Evolutionary conservation across 805 yeast species (phyloP), one percentile per base, ranked within the genome.

Genomic region (Starmerella apicola): DNA sequence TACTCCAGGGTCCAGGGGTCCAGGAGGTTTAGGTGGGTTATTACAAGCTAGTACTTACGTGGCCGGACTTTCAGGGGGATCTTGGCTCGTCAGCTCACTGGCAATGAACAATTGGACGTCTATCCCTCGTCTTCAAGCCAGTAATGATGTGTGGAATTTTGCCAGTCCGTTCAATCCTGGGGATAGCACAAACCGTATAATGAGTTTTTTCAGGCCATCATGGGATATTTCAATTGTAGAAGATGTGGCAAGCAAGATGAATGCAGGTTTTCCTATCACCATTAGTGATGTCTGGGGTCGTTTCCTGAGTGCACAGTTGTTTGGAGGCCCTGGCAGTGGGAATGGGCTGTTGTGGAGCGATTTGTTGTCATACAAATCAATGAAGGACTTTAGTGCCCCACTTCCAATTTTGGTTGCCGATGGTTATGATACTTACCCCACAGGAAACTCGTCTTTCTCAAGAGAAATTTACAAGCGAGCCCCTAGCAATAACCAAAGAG

Each of bases 201-300:
- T 77, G 44, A 55, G 63, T 28, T 70, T 20, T 12, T 76, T 2
- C 64, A 65, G 6, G 52, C 62, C n/a, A 70, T 71, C 52, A 78
- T 43, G 42, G 76, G 72, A 63, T 22, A 12, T 28, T 9, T 49
- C 38, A 50, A 45, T 37, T 37, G 55, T 28, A 19, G 70, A 71
- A 44, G 80, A 74, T 39, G 61, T 81, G 15, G 59, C 63, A 5
- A 65, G 50, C n/a, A 76, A 77, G 57, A 55, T 60, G 45, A 61
- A 65, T 20, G 86, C 88, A 2, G 93, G 93, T 1, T 83, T 68
- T 59, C 70, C 71, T 33, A 65, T 76, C 17, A 67, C 82, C 3
- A 49, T 81, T 32, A 78, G 91, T 5, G 94, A 82, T 57, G 72
- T 76, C 38, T 82, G 94, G 94, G 86, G 86, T 9, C 66, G 88